Conservation (phyloP, 345 rosid species). For the Citrus inodora region DNA sequence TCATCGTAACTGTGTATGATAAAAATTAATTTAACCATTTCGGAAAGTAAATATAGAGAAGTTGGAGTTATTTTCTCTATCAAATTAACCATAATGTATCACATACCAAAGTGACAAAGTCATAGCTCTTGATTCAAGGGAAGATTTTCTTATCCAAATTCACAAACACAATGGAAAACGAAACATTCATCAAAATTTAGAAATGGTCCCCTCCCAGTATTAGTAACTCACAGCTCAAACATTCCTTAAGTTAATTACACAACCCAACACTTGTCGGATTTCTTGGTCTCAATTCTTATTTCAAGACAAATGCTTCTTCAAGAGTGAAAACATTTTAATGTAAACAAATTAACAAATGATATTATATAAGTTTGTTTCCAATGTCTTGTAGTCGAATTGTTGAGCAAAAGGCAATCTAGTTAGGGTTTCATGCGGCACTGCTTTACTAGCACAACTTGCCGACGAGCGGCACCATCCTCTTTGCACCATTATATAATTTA, state of each 20-base stretch:
- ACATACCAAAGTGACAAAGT: not conserved
- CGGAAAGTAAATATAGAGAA: not conserved
- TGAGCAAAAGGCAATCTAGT: constrained; percentile 30
- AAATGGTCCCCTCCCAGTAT: constrained; percentile 42
- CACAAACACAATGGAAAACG: not conserved
- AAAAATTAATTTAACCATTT: too few relatives aligned
- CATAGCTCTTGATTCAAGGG: constrained; percentile 15
- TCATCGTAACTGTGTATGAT: too few relatives aligned
- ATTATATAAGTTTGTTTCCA: constrained; percentile 9
- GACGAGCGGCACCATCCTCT: constrained; percentile 52
- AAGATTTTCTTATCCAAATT: not conserved
- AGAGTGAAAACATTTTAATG: not conserved
- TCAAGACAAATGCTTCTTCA: constrained; percentile 32
- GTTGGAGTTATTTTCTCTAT: not conserved
- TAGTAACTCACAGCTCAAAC: constrained; percentile 25
- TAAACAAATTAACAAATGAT: not conserved
- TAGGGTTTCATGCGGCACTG: constrained; percentile 31
- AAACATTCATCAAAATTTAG: constrained; percentile 24
- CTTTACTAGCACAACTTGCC: constrained; percentile 45
- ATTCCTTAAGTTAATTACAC: constrained; percentile 28
- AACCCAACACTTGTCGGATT: constrained; percentile 25
- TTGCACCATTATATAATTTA: not conserved
- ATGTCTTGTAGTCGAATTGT: constrained; percentile 36
- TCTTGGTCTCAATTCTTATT: constrained; percentile 20
- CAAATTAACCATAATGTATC: not conserved